Evolutionary conservation across 768 basidiomycete species (phyloP).

Genomic region (Strobilomyces echinocephalus): DNA sequence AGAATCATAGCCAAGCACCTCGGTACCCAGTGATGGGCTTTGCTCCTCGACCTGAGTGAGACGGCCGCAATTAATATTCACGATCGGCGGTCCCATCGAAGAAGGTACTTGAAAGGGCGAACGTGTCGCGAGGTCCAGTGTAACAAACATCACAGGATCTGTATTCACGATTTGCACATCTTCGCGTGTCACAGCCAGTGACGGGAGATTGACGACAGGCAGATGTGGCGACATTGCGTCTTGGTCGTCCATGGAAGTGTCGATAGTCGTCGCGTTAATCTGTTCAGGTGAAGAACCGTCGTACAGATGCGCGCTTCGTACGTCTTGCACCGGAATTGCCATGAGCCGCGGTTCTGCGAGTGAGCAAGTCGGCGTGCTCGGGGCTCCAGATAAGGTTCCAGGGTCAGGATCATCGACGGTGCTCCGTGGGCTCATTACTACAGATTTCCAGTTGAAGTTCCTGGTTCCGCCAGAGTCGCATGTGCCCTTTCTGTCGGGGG

Average conservation of each 20-base stretch:
- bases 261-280: background rate
- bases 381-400: background rate
- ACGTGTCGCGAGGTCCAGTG: constrained; percentile 6
- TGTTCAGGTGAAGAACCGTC: background rate
- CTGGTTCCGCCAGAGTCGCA: background rate
- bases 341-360: too few relatives aligned
- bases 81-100: constrained; percentile 5
- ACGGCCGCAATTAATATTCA: background rate
- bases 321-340: too few relatives aligned
- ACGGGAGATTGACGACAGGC: constrained; percentile 15
- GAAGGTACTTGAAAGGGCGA: constrained; percentile 9
- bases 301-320: too few relatives aligned
- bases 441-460: background rate
- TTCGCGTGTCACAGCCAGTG: background rate
- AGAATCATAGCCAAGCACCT: background rate
- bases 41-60: too few relatives aligned
- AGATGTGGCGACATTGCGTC: background rate
- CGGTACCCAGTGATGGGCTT: background rate
- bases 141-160: background rate
- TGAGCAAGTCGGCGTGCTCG: background rate
- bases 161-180: background rate
- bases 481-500: background rate
- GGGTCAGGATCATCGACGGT: background rate
- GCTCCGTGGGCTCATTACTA: background rate
- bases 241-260: background rate